These are phyloP conservation scores for Bipolaris bicolor DNA, from an alignment of 2,329 filamentous ascomycete species.

Conservation along the genomic window DNA sequence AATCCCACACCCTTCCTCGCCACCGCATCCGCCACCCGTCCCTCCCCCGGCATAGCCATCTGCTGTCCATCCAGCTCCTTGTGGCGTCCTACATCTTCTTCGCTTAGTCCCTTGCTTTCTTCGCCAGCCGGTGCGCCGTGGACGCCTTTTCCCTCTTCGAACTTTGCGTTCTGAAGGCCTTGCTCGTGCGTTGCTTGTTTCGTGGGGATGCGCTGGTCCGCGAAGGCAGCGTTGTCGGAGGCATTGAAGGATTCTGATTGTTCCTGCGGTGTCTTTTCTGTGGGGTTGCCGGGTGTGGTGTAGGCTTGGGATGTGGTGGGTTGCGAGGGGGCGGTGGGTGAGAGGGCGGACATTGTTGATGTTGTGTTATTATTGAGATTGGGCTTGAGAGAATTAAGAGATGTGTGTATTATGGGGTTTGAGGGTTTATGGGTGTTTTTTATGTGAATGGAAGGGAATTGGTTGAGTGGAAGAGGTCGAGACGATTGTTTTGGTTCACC, in stretches of 20 bases:
- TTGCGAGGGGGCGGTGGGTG: constrained; percentile 52
- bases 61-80: constrained; percentile 57
- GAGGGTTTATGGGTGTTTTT: not conserved
- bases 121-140: constrained; percentile 54
- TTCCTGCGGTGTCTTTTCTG: constrained; percentile 52
- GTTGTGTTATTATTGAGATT: constrained; percentile 8
- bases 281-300: constrained; percentile 55
- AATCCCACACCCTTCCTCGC: constrained; percentile 34
- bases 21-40: constrained; percentile 52
- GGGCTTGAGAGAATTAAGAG: too few species aligned
- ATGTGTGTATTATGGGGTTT: not conserved
- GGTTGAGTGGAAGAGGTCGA: constrained; percentile 1
- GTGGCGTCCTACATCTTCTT: constrained; percentile 52
- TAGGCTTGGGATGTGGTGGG: constrained; percentile 54
- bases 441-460: constrained; percentile 12
- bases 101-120: constrained; percentile 48
- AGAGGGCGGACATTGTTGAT: constrained; percentile 46
- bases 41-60: constrained; percentile 57
- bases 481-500: constrained; percentile 9
- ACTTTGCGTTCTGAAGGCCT: constrained; percentile 47
- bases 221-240: constrained; percentile 31
- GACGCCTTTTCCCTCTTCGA: constrained; percentile 44
- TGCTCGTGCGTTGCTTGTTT: constrained; percentile 47
- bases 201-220: constrained; percentile 49
- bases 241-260: constrained; percentile 41